Evolutionary conservation across 2,329 filamentous ascomycete genomes (phyloP).

Genomic region (Microsporum ferrugineum): DNA sequence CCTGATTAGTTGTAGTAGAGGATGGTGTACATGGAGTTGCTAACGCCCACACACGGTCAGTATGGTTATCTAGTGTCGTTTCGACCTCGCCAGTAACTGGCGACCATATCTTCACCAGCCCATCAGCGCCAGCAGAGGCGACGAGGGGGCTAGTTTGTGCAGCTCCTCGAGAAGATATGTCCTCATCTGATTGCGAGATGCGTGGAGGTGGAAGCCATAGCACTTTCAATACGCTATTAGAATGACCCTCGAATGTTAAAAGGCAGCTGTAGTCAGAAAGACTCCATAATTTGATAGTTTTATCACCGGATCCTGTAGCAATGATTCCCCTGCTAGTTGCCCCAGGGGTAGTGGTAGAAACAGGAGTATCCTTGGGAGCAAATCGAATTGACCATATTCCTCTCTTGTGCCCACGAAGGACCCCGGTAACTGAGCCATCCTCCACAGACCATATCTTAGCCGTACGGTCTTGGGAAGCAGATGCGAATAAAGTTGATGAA

Average conservation of each 20-base stretch:
- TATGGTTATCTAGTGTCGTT: conserved; percentile 90
- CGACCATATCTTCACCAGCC: conserved; percentile 94
- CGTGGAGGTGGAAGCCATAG: conserved; percentile 60
- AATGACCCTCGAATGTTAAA: conserved; percentile 89
- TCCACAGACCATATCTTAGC: conserved; percentile 94
- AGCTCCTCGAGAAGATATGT: conserved; percentile 20
- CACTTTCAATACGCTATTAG: conserved; percentile 88
- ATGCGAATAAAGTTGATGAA: conserved; percentile 71
- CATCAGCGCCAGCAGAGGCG: conserved; percentile 82
- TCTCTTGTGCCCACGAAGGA: conserved; percentile 81
- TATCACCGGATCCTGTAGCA: conserved; percentile 86
- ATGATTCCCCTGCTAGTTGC: conserved; percentile 66
- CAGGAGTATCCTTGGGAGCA: conserved; percentile 64
- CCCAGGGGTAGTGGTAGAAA: conserved; percentile 60
- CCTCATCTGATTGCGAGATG: conserved; percentile 25
- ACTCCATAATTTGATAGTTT: conserved; percentile 92
- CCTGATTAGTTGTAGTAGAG: conserved; percentile 22
- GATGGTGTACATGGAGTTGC: conserved; percentile 48
- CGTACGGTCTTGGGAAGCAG: conserved; percentile 89
- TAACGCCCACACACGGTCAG: conserved; percentile 87
- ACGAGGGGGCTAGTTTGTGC: conserved; percentile 37
- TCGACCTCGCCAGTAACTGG: conserved; percentile 72
- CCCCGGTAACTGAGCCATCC: conserved; percentile 80
- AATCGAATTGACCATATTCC: conserved; percentile 96
- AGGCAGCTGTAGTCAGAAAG: conserved; percentile 85